Percentiles rank a stretch among this genome's conserved stretches.
Conservation (phyloP, 306 rosid genomes). For the Sesbania bispinosa region DNA sequence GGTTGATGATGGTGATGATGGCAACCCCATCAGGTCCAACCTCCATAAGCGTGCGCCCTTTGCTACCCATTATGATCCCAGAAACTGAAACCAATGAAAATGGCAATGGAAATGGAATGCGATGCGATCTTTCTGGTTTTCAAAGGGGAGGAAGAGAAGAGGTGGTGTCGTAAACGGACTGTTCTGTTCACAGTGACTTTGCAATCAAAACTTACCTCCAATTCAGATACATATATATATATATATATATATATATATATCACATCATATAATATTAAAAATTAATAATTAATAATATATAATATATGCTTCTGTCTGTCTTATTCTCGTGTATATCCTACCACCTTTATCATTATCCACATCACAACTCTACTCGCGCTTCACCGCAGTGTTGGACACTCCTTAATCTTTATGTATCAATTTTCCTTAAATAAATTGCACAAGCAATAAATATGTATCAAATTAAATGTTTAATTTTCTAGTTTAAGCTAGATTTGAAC, state of each 20-base stretch:
- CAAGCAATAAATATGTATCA: no score
- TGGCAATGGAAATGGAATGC: neutral
- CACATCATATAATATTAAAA: neutral
- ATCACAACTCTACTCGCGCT: neutral
- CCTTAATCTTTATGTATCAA: no score
- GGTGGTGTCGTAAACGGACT: constrained; percentile 27
- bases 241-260: no score
- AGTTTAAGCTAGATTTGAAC: no score
- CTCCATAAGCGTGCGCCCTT: constrained; percentile 56
- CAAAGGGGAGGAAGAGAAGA: neutral
- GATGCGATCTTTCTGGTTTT: neutral
- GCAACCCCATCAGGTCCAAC: constrained; percentile 93
- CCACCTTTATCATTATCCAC: neutral
- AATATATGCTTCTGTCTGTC: no score
- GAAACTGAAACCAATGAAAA: no score
- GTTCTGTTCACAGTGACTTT: neutral
- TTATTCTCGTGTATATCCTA: neutral
- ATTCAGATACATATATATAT: no score
- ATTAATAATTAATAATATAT: no score
- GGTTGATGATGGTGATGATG: constrained; percentile 82
- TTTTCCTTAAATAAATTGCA: no score
- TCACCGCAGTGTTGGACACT: neutral
- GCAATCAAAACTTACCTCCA: neutral
- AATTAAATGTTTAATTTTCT: no score
- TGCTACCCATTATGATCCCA: constrained; percentile 54